phyloP scores from a whole-genome alignment of 805 yeast genomes.

The Candida easanensis region DNA sequence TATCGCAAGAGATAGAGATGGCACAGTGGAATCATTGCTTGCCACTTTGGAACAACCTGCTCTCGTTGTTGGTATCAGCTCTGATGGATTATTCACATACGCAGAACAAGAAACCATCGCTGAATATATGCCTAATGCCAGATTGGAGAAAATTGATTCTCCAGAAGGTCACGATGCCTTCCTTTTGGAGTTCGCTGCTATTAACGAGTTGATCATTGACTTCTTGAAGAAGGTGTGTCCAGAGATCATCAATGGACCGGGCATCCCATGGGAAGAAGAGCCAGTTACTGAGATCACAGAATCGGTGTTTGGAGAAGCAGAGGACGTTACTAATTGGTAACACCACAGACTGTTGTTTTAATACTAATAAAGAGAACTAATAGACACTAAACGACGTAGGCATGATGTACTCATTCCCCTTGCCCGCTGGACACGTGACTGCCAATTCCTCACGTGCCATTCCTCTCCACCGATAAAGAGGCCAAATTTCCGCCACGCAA shows the following conservation, averaged over 20 bases:
- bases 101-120: conserved; percentile 89
- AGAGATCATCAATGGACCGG: conserved; percentile 51
- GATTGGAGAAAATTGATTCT: conserved; percentile 70
- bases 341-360: no score
- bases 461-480: not conserved
- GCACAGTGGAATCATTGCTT: conserved; percentile 48
- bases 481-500: not conserved
- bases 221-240: conserved; percentile 60
- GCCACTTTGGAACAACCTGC: conserved; percentile 67
- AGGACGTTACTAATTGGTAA: conserved; percentile 90
- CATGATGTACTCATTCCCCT: no score
- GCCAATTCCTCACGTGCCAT: not conserved
- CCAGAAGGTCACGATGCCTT: conserved; percentile 99
- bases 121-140: conserved; percentile 65
- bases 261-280: conserved; percentile 41
- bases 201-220: conserved; percentile 65
- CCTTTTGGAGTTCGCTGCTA: conserved; percentile 79
- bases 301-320: conserved; percentile 90
- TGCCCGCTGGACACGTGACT: not conserved
- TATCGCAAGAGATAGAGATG: conserved; percentile 69
- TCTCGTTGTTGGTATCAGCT: conserved; percentile 80
- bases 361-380: no score
- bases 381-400: no score
- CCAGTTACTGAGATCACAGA: conserved; percentile 46
- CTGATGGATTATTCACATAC: conserved; percentile 91